Evolutionary conservation across 495 filamentous ascomycete genomes (phyloP).

Genomic region (Penicillium atrosanguineum): DNA sequence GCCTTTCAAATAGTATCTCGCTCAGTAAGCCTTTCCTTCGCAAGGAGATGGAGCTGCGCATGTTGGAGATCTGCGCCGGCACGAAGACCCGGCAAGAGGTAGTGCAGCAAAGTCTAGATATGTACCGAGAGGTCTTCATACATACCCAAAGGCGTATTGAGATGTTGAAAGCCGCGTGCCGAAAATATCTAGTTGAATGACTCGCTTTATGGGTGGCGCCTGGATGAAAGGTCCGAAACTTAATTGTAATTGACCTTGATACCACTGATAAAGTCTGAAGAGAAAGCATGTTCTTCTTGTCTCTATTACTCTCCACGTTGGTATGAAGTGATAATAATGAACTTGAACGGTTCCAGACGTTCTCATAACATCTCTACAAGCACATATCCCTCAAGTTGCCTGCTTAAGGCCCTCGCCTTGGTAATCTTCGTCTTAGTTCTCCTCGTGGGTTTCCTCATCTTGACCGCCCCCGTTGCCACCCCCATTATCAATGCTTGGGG

Average conservation of each 20-base stretch:
- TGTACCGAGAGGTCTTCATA: constrained; percentile 82
- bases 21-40: constrained; percentile 95
- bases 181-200: constrained; percentile 47
- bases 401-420: too few relatives aligned
- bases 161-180: constrained; percentile 63
- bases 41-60: constrained; percentile 94
- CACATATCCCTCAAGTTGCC: too few relatives aligned
- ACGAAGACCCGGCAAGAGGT: constrained; percentile 67
- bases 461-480: too few relatives aligned
- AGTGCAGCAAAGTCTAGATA: constrained; percentile 73
- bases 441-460: too few relatives aligned
- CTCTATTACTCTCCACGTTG: too few relatives aligned
- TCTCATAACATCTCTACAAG: too few relatives aligned
- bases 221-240: background rate
- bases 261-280: too few relatives aligned
- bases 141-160: constrained; percentile 70
- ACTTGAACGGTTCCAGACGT: too few relatives aligned
- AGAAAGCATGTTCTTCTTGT: background rate
- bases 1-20: constrained; percentile 71
- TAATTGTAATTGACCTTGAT: background rate
- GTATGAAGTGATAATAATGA: too few relatives aligned
- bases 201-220: constrained; percentile 15
- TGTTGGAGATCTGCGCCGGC: constrained; percentile 96
- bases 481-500: too few relatives aligned
- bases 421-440: too few relatives aligned